Percentiles rank a stretch among this genome's conserved stretches.
These are phyloP conservation scores for Aciculosporium take DNA, from an alignment of 2,329 filamentous ascomycete genomes.

Conservation along the genomic window DNA sequence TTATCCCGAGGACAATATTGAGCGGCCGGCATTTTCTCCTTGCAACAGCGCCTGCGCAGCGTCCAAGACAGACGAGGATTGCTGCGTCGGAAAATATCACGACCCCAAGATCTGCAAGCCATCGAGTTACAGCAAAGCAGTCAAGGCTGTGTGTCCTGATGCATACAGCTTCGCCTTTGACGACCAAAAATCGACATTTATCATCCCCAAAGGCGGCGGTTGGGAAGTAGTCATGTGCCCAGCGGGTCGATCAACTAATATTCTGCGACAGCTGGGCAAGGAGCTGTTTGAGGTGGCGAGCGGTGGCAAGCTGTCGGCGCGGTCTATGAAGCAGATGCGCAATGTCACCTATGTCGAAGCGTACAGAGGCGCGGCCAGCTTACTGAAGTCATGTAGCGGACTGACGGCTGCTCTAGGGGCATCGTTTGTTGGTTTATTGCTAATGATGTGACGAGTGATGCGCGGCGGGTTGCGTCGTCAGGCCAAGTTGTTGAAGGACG, in stretches of 20 bases:
- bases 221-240: constrained; percentile 74
- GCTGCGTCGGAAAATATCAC: constrained; percentile 58
- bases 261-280: constrained; percentile 35
- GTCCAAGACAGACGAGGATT: constrained; percentile 52
- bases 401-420: constrained; percentile 5
- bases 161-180: constrained; percentile 66
- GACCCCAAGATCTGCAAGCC: constrained; percentile 49
- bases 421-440: neutral
- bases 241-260: constrained; percentile 42
- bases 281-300: constrained; percentile 34
- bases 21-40: constrained; percentile 59
- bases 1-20: constrained; percentile 62
- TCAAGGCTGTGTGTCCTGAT: constrained; percentile 68
- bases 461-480: too few relatives aligned
- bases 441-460: constrained; percentile 5
- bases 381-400: constrained; percentile 8
- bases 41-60: constrained; percentile 66
- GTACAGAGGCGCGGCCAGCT: constrained; percentile 14
- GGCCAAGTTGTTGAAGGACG: too few relatives aligned
- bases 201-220: constrained; percentile 52
- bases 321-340: constrained; percentile 17
- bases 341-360: constrained; percentile 22
- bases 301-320: constrained; percentile 23
- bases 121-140: constrained; percentile 51
- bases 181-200: constrained; percentile 44